Base-by-base conservation (phyloP, 352 stramenopile species). In the Globisporangium viniferum region DNA sequence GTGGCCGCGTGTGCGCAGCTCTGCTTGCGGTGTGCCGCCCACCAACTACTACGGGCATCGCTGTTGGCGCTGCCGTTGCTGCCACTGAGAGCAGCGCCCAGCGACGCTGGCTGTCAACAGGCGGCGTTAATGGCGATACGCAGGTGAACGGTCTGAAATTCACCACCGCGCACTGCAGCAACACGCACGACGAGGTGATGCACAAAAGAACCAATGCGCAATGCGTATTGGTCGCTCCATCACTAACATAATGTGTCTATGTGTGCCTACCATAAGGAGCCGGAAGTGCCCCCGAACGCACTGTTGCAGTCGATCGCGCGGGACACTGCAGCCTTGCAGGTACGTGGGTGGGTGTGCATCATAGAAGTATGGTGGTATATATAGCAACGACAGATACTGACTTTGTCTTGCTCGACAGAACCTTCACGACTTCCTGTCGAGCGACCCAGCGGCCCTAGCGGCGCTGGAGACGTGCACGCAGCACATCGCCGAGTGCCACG, bases 401-500 rank as follows among this genome's bases (percentile, higher is more conserved):
- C n/a, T 46, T 15, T 35, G 4, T 41, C 3, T 8, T 60, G 56
- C 55, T 12, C 55, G 1, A 1, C 61, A 92, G 85, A 69, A 75
- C 5, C 69, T 91, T 2, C 75, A 87, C 41, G 64, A 63, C 4
- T 70, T 74, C 54, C 64, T 89, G 6, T 35, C 67, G 0, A 65
- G 56, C n/a, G 74, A 88, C 8, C 48, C 72, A 5, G 36, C 64
- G 10, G 58, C 77, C 1, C 62, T 68, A 6, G 33, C 68, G 9
- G 70, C 60, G 5, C 86, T 92, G 12, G 62, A 77, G 2, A 60
- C 59, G 6, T 76, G 70, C 10, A 61, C 87, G 9, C 59, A 63
- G 59, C 66, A 68, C 2, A 46, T 95, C 5, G 53, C 80, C 59
- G 64, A 77, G n/a, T 91, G 84, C 27, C 74, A 80, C 5, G 67